These are phyloP conservation scores for Ceriops tagal DNA, from an alignment of 345 rosid species.

Conservation along the genomic window DNA sequence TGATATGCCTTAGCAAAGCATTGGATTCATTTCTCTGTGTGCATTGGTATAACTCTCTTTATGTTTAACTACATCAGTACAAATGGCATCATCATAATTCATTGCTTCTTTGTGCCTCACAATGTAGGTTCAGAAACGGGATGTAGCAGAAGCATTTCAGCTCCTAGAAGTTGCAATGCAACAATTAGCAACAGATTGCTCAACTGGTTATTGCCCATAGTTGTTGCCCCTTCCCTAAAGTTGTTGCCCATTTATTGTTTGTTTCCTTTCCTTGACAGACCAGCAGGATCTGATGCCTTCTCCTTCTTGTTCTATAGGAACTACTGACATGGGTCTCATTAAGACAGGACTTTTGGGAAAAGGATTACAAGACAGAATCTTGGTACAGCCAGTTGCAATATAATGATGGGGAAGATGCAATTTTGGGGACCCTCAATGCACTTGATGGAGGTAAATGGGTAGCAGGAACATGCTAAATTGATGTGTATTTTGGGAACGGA, in stretches of 20 bases:
- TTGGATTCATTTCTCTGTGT: slow-evolving; percentile 48
- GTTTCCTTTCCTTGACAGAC: slow-evolving; percentile 31
- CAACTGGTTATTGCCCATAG: slow-evolving; percentile 56
- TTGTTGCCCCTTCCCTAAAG: too few species aligned
- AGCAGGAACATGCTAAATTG: neutral
- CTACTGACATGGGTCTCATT: too few species aligned
- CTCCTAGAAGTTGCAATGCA: slow-evolving; percentile 97
- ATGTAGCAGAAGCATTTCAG: slow-evolving; percentile 77
- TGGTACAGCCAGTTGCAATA: slow-evolving; percentile 47
- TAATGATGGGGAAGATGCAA: slow-evolving; percentile 61
- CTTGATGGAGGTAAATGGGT: slow-evolving; percentile 53
- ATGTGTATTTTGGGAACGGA: neutral
- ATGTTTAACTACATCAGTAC: too few species aligned
- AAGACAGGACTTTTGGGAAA: slow-evolving; percentile 62
- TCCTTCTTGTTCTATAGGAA: neutral
- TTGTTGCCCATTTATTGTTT: neutral
- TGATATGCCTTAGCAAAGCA: too few species aligned
- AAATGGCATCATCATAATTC: neutral
- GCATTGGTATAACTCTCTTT: slow-evolving; percentile 48
- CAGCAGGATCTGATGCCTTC: slow-evolving; percentile 12
- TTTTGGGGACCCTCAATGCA: slow-evolving; percentile 82
- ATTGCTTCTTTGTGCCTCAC: slow-evolving; percentile 11
- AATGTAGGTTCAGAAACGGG: slow-evolving; percentile 67
- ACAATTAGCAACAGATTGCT: slow-evolving; percentile 93
- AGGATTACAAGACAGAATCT: slow-evolving; percentile 73